Base-by-base conservation (phyloP, 352 stramenopile genomes). In the Globisporangium emineosum region DNA sequence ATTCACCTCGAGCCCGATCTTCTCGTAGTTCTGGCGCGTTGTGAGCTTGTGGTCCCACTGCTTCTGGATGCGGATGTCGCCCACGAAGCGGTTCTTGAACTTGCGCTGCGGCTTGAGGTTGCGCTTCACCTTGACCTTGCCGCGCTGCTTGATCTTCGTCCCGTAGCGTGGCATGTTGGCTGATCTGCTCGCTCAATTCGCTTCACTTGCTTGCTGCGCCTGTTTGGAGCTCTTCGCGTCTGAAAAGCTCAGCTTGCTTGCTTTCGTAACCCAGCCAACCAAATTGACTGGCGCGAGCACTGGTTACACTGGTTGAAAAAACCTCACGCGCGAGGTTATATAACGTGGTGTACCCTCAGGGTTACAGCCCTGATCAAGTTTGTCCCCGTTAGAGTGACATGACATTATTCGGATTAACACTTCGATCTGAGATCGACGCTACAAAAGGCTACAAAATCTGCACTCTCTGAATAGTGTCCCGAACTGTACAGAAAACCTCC, bases 41-140 rank as follows among this genome's bases (percentile, higher is more conserved):
- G 86, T 94, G 69, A 86, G 78, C 56, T 84, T 79, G 74, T 94
- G 86, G 65, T 92, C 67, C 86, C 86, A 94, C 32, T 88, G 74
- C 65, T 81, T 58, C 65, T 89, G 80, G 69, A 93, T 78, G 52
- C 79, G 75, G 25, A 79, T 69, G 74, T 93, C 83, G 55, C 83
- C 77, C 56, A 92, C 81, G 50, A 89, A 94, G 27, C 76, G 76
- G 56, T 68, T 84, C 71, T 89, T 89, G 66, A 88, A 93, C 68
- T 84, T 85, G 60, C 81, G 81, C 60, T 85, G 73, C 57, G 81
- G 79, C 74, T 92, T 92, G 60, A 78, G 73, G 45, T 91, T 88
- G 66, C 80, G 79, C 63, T 63, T 83, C 43, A 86, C 69, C 60
- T 86, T 86, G 37, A 80, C 72, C 68, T 94, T 90, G 42, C 69